These are phyloP conservation scores for Trypanosoma boissoni DNA, from an alignment of 208 protist genomes.

Conservation along the genomic window DNA sequence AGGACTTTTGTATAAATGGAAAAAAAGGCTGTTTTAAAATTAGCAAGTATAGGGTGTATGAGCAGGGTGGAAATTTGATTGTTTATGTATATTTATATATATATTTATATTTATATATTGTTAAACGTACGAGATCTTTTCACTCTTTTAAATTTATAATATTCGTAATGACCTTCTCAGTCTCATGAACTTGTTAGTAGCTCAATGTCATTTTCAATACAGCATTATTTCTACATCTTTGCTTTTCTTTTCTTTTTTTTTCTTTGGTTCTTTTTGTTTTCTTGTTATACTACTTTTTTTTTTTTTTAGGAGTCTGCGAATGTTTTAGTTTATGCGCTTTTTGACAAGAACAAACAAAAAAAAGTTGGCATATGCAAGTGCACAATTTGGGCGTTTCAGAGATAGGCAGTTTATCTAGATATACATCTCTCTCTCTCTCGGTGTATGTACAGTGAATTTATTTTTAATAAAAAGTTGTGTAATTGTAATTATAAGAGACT, in stretches of 20 bases:
- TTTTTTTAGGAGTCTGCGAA: too few species aligned
- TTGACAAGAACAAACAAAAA: too few species aligned
- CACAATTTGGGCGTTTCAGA: too few species aligned
- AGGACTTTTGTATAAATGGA: too few species aligned
- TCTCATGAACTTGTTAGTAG: too few species aligned
- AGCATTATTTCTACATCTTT: slow-evolving; percentile 4
- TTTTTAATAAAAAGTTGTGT: too few species aligned
- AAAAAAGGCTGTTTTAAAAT: slow-evolving; percentile 3
- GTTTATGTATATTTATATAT: not conserved
- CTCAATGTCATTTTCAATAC: not conserved
- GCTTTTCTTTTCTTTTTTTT: slow-evolving; percentile 15
- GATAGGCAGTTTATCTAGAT: too few species aligned
- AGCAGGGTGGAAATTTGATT: not conserved
- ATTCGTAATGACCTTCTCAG: too few species aligned
- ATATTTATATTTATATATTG: not conserved
- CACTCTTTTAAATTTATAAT: too few species aligned
- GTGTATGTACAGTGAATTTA: slow-evolving; percentile 2
- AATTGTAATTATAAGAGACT: too few species aligned
- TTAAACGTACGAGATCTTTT: not conserved
- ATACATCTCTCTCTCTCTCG: slow-evolving; percentile 6
- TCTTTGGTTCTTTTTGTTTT: not conserved
- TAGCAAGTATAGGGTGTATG: not conserved
- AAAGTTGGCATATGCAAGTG: too few species aligned
- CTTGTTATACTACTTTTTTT: slow-evolving; percentile 1
- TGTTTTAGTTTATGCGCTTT: too few species aligned